Evolutionary conservation across 2,329 filamentous ascomycete species (phyloP).

Genomic region (Colletotrichum ledebouriae): DNA sequence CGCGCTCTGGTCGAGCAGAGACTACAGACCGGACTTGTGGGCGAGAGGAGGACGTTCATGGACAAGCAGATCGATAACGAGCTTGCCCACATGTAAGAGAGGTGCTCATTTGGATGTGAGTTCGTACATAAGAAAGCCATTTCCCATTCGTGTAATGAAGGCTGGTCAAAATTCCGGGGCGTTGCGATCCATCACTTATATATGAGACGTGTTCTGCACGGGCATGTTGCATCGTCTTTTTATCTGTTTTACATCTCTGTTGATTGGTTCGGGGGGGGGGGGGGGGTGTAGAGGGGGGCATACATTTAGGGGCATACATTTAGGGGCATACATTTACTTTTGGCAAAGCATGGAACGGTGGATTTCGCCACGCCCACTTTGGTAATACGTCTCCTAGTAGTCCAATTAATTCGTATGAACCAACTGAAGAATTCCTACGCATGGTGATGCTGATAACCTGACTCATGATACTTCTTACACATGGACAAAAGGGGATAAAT

Average conservation of each 20-base stretch:
- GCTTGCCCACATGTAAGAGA: conserved; percentile 86
- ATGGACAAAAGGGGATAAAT: neutral
- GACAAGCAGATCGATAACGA: conserved; percentile 94
- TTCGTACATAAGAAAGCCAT: conserved; percentile 33
- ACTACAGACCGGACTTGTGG: conserved; percentile 87
- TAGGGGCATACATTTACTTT: conserved; percentile 11
- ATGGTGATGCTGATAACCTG: conserved; percentile 1
- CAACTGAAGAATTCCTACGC: neutral
- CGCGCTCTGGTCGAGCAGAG: conserved; percentile 92
- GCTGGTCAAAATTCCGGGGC: conserved; percentile 32
- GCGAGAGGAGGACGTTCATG: conserved; percentile 89
- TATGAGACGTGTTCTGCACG: conserved; percentile 25
- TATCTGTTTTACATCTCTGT: conserved; percentile 1
- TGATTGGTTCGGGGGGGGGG: conserved; percentile 12
- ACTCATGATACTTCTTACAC: neutral
- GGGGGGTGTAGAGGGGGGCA: neutral
- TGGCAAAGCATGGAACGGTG: conserved; percentile 22
- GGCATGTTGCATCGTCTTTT: conserved; percentile 19
- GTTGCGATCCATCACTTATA: conserved; percentile 23
- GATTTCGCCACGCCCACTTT: conserved; percentile 21
- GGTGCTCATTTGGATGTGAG: neutral
- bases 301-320: no score
- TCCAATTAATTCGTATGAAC: conserved; percentile 23
- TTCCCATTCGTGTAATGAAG: conserved; percentile 32
- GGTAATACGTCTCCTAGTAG: conserved; percentile 39